Conservation (phyloP, 257 asterid genomes). For the Leonotis leonurus region DNA sequence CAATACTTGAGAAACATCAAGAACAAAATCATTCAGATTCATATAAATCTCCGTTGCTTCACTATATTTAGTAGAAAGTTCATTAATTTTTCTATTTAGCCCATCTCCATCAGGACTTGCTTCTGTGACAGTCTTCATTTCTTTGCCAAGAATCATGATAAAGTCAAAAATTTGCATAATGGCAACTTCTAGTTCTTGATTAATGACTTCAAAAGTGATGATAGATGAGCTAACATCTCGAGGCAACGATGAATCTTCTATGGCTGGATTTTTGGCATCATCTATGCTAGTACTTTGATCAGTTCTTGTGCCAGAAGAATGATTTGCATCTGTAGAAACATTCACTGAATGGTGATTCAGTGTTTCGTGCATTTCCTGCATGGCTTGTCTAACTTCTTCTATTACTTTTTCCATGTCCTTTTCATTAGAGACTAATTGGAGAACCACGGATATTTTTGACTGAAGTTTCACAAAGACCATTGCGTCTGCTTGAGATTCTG, state of each 20-base stretch:
- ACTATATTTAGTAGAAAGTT: conserved; percentile 47
- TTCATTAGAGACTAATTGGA: conserved; percentile 49
- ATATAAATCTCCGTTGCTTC: conserved; percentile 35
- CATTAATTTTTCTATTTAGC: conserved; percentile 36
- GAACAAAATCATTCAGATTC: conserved; percentile 48
- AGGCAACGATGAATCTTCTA: conserved; percentile 25
- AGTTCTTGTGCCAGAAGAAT: conserved; percentile 19
- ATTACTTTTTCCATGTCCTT: conserved; percentile 43
- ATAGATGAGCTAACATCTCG: conserved; percentile 25
- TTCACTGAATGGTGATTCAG: conserved; percentile 28
- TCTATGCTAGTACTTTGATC: conserved; percentile 21
- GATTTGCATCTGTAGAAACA: conserved; percentile 24
- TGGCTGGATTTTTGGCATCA: conserved; percentile 23
- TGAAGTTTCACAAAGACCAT: conserved; percentile 43
- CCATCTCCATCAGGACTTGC: conserved; percentile 49
- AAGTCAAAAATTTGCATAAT: conserved; percentile 58
- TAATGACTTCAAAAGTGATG: conserved; percentile 23
- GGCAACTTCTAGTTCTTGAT: conserved; percentile 51
- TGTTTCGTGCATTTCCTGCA: conserved; percentile 48
- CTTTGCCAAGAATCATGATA: conserved; percentile 58
- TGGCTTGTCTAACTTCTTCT: conserved; percentile 41
- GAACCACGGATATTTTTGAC: conserved; percentile 49
- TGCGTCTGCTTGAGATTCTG: conserved; percentile 33
- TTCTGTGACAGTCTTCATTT: conserved; percentile 51
- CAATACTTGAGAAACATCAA: conserved; percentile 60